Base-by-base conservation (phyloP, 208 protist species). In the Leishmania martiniquensis region DNA sequence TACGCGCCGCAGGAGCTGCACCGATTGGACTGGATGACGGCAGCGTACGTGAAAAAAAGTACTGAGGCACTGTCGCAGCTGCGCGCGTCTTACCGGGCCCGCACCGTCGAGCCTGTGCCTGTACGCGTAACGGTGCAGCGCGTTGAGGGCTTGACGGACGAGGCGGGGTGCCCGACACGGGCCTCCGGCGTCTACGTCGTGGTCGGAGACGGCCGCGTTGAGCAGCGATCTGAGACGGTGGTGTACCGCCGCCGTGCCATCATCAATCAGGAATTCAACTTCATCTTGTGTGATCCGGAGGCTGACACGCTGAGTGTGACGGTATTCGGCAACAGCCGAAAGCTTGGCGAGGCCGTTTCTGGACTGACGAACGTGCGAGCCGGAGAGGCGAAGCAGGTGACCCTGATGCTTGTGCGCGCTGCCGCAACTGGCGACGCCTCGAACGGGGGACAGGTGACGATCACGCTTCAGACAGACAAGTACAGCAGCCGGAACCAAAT, bases 1-100 rank as follows among this genome's bases (percentile, higher is more conserved):
- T 87, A 93, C 81, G 89, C 89, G 13, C 91, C 90, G 15, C 57
- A 88, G 75, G 87, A 94, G 78, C 84, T 97, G 69, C 93, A 97
- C 77, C 88, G 90, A 57, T 80, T 94, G 32, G 91, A 97, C 75
- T 97, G 91, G 90, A 85, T 93, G 78, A 77, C 76, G 42, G 67
- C 59, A 32, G 68, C 75, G 44, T 71, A 81, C 54, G 65, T 76
- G 34, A 54, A 84, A 62, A 80, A 81, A n/a, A 57, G 76, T 0
- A 54, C 76, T 2, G 55, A 65, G 62, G 70, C 49, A 20, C 73
- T 78, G 81, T 42, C 62, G 45, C 68, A 80, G 72, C 71, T 80
- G 74, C 76, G 71, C 49, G 44, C 55, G 49, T 78, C 51, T 2
- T 83, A 76, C 59, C 71, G 66, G 4, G 52, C 55, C 55, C 72